A percentile compares a stretch with the other conserved stretches of the same genome.
These are phyloP conservation scores for Daldinia caldariorum DNA, from an alignment of 495 filamentous ascomycete genomes.

Conservation along the genomic window DNA sequence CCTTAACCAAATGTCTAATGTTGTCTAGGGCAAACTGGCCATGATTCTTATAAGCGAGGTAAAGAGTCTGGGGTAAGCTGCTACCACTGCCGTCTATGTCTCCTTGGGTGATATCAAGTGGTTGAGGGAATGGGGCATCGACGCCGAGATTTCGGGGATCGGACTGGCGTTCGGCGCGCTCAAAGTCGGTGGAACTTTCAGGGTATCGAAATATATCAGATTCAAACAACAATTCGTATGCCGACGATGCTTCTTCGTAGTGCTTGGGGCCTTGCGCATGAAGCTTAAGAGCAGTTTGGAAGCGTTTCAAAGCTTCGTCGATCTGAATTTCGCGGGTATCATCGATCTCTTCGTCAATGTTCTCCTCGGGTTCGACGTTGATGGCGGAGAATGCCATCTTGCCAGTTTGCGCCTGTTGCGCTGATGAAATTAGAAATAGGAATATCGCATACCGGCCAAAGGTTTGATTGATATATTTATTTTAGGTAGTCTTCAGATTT, in stretches of 20 bases:
- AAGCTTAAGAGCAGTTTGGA: constrained; percentile 89
- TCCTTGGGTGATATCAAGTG: constrained; percentile 54
- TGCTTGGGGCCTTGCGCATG: constrained; percentile 85
- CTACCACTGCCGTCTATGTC: constrained; percentile 76
- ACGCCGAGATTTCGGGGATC: constrained; percentile 50
- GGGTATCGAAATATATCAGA: constrained; percentile 95
- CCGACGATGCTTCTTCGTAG: constrained; percentile 79
- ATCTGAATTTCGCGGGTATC: constrained; percentile 95
- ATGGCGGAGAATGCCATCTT: constrained; percentile 74
- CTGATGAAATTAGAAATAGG: background rate
- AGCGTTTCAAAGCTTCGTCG: constrained; percentile 95
- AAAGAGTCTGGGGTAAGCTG: constrained; percentile 86
- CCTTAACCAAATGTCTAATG: constrained; percentile 61
- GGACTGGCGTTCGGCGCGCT: constrained; percentile 70
- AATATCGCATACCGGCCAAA: constrained; percentile 17
- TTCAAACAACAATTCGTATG: constrained; percentile 84
- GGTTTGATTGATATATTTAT: no score
- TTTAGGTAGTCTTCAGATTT: no score
- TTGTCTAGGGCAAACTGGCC: constrained; percentile 87
- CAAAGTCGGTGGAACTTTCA: constrained; percentile 82
- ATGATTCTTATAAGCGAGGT: constrained; percentile 93
- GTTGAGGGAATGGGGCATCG: constrained; percentile 52
- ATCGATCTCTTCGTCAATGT: constrained; percentile 89
- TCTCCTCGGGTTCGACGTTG: constrained; percentile 92
- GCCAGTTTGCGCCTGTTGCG: constrained; percentile 25